phyloP scores from a whole-genome alignment of 2,329 filamentous ascomycete genomes.

The Aureobasidium sp. region DNA sequence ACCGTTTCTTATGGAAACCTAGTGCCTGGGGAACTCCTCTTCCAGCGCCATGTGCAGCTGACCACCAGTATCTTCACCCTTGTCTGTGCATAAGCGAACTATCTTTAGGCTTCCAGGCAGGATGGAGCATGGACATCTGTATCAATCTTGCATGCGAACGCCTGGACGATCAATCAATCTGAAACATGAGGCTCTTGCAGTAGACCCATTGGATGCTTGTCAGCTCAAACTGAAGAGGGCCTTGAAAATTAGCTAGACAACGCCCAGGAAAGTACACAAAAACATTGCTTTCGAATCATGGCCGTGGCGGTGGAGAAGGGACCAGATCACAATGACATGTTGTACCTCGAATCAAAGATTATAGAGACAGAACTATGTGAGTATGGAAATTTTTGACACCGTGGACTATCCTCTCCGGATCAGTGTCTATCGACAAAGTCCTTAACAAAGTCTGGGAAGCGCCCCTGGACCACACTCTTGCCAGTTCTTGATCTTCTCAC shows the following conservation, averaged over 20 bases:
- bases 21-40: no score
- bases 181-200: neutral
- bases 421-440: no score
- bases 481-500: slow-evolving; percentile 17
- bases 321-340: neutral
- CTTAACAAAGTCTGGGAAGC: slow-evolving; percentile 14
- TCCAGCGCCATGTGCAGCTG: no score
- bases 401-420: neutral
- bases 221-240: neutral
- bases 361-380: neutral
- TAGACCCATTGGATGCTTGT: neutral
- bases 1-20: no score
- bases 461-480: slow-evolving; percentile 15
- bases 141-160: neutral
- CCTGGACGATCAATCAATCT: neutral
- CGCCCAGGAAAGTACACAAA: neutral
- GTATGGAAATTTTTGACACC: neutral
- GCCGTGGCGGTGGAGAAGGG: neutral
- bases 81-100: neutral
- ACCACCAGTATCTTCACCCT: neutral
- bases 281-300: neutral
- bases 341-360: neutral
- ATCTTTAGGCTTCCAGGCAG: neutral
- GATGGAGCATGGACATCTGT: neutral
- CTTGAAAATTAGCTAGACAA: neutral